Base-by-base conservation (phyloP, 2,329 filamentous ascomycete species). In the Talaromyces sp. region DNA sequence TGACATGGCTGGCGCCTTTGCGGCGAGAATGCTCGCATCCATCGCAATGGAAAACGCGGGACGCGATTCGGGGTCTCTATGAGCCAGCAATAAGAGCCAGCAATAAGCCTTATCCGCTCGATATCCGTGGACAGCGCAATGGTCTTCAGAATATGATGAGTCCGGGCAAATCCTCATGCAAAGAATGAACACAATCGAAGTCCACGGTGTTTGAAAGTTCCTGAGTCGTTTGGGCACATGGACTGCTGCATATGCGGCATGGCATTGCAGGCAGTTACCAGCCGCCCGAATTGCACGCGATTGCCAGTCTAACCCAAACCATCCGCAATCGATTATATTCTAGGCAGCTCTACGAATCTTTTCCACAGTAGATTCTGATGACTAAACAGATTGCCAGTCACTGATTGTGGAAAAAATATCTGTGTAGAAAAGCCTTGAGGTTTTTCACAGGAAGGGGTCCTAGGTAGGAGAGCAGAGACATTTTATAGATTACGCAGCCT, bases 11-110 rank as follows among this genome's bases (percentile, higher is more conserved):
- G 53, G 9, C 22, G 35, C 35, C 48, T 22, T 40, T 39, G 57
- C 52, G 21, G 45, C 28, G 19, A 43, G 25, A 31, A 43, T 8
- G n/a, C 45, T 52, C 9, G 39, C 57, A 52, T 56, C 57, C 57
- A 59, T 54, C 46, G 52, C 53, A 19, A 56, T 45, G 13, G 11
- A 45, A 54, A 43, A 59, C 57, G 57, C 57, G 57, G 46, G 31
- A 43, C 52, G 57, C 57, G 57, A 35, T 52, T 19, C 57, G 17
- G 36, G 33, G 39, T 28, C 6, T 36, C 31, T 33, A n/a, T n/a
- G 48, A 51, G 31, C n/a, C 11, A 37, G 31, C 17, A 37, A 21
- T 22, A 5, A n/a, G 13, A n/a, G 7, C 41, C 22, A 11, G n/a
- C 25, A 7, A 28, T 48, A 19, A 19, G 19, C 22, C 15, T 33